These are phyloP conservation scores for Martiniozyma asiatica DNA, from an alignment of 1,139 yeast species.

Conservation along the genomic window DNA sequence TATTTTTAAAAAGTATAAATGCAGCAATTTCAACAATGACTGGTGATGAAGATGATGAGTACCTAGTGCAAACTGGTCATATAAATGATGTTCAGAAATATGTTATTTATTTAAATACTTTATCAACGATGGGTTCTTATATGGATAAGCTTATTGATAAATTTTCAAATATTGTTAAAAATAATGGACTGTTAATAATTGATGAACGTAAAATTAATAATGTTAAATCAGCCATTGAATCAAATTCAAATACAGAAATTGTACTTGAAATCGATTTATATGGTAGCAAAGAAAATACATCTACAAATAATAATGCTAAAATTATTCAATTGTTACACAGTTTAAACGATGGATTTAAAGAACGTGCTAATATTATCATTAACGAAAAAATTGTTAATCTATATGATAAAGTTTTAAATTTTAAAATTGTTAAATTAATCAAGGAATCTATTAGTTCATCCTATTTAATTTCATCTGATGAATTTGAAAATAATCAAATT, in stretches of 20 bases:
- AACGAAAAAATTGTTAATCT: conserved; percentile 43
- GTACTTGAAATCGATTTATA: conserved; percentile 11
- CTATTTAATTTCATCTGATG: conserved; percentile 27
- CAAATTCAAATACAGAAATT: conserved; percentile 10
- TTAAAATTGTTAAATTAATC: conserved; percentile 34
- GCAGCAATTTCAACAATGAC: conserved; percentile 23
- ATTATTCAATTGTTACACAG: conserved; percentile 22
- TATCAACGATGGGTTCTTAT: conserved; percentile 47
- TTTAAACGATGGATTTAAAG: conserved; percentile 28
- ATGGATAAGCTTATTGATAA: conserved; percentile 32
- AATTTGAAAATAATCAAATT: conserved; percentile 14
- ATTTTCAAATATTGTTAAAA: conserved; percentile 12
- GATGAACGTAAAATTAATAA: conserved; percentile 19
- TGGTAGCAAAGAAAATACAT: conserved; percentile 10
- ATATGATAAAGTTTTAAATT: conserved; percentile 46
- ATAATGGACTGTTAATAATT: conserved; percentile 18
- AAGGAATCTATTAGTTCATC: conserved; percentile 45
- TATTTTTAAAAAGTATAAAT: conserved; percentile 22
- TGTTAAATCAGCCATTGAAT: conserved; percentile 14
- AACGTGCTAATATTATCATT: conserved; percentile 34
- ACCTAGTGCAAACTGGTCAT: conserved; percentile 8
- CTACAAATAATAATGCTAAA: conserved; percentile 8
- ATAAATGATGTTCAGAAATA: conserved; percentile 34
- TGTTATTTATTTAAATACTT: conserved; percentile 38
- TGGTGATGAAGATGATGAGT: conserved; percentile 21